Percentiles rank a stretch among this genome's conserved stretches.
Evolutionary conservation across 768 basidiomycete species (phyloP).

Genomic region (Termitomyces eurrhizus): DNA sequence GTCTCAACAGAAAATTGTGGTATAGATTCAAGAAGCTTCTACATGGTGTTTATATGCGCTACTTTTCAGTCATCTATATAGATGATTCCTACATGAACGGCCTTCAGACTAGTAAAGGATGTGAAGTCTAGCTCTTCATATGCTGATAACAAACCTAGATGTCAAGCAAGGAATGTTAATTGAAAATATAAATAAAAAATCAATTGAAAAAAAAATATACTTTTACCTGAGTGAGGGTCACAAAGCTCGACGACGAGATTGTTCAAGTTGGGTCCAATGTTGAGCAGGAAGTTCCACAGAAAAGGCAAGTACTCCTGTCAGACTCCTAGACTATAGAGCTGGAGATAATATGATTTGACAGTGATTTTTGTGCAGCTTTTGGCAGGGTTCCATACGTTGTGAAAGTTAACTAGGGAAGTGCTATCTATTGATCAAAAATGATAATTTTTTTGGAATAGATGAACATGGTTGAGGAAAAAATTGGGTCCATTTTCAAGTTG

Average conservation of each 20-base stretch:
- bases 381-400: not conserved
- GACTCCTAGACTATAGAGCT: not conserved
- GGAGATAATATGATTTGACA: not conserved
- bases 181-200: not conserved
- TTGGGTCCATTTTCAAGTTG: not conserved
- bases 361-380: not conserved
- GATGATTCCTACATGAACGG: not conserved
- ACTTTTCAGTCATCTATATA: not conserved
- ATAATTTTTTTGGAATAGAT: not conserved
- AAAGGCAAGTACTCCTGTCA: not conserved
- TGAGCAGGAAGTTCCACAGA: not conserved
- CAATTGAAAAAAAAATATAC: not conserved
- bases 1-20: not conserved
- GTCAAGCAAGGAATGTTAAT: not conserved
- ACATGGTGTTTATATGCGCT: not conserved
- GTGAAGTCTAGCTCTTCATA: not conserved
- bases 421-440: not conserved
- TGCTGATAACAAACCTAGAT: not conserved
- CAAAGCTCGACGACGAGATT: not conserved
- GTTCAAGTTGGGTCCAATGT: not conserved
- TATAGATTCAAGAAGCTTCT: not conserved
- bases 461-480: not conserved
- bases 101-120: not conserved
- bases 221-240: not conserved
- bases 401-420: not conserved